phyloP scores from a whole-genome alignment of 768 basidiomycete genomes.

The Tulasnella sp. region DNA sequence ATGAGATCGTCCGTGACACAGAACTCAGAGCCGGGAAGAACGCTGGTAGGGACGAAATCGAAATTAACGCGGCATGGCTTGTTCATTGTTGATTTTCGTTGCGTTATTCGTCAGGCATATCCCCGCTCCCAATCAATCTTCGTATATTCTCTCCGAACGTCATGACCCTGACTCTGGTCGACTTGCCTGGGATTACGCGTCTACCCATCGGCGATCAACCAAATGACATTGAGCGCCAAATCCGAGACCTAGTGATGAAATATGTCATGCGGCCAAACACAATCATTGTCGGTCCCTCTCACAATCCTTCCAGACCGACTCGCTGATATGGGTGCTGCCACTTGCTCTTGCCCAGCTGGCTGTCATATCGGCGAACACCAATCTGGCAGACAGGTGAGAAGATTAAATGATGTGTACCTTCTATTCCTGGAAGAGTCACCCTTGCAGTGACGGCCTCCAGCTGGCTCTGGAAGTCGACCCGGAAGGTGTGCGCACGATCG shows the following conservation, averaged over 20 bases:
- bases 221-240: conserved; percentile 94
- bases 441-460: conserved; percentile 89
- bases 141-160: conserved; percentile 97
- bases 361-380: conserved; percentile 90
- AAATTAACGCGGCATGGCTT: neutral
- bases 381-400: conserved; percentile 72
- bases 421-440: too few species aligned
- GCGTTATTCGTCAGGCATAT: conserved; percentile 54
- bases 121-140: conserved; percentile 92
- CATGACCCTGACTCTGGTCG: conserved; percentile 92
- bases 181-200: conserved; percentile 90
- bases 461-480: conserved; percentile 95
- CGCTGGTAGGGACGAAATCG: conserved; percentile 38
- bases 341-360: conserved; percentile 41
- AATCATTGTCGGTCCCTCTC: conserved; percentile 41
- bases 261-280: conserved; percentile 89
- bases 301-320: too few species aligned
- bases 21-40: conserved; percentile 98
- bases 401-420: neutral
- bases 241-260: conserved; percentile 90
- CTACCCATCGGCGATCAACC: conserved; percentile 96
- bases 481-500: conserved; percentile 86
- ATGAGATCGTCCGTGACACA: conserved; percentile 93
- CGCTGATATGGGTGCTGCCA: too few species aligned
- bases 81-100: neutral